A percentile compares a stretch with the other conserved stretches of the same genome.
Conservation (phyloP, 441 rosid genomes). For the Manihot esculenta region DNA sequence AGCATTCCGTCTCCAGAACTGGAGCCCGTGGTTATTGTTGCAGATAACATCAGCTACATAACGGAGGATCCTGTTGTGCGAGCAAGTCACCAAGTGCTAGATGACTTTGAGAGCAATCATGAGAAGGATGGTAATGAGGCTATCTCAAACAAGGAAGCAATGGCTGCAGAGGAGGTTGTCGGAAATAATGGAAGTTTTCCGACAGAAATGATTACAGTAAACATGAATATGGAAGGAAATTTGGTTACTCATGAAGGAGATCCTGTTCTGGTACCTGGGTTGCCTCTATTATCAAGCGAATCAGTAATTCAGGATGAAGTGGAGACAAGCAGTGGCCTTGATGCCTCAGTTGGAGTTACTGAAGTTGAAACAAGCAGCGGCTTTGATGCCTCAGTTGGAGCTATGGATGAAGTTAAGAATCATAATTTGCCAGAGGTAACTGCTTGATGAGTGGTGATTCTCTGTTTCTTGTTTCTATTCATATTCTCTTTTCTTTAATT, state of each 20-base stretch:
- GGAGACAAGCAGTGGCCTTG: constrained; percentile 17
- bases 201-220: constrained; percentile 20
- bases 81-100: constrained; percentile 17
- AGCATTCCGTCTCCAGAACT: constrained; percentile 17
- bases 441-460: constrained; percentile 45
- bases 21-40: constrained; percentile 30
- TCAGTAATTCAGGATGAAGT: constrained; percentile 24
- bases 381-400: constrained; percentile 30
- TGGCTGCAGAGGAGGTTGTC: constrained; percentile 8
- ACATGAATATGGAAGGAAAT: constrained; percentile 24
- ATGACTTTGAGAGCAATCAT: constrained; percentile 19
- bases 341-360: constrained; percentile 31
- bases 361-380: constrained; percentile 27
- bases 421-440: constrained; percentile 60
- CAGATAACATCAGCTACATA: constrained; percentile 37
- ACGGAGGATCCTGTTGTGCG: constrained; percentile 27
- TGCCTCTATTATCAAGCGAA: constrained; percentile 37
- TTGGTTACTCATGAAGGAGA: constrained; percentile 31
- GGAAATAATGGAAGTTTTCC: constrained; percentile 21
- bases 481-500: constrained; percentile 2
- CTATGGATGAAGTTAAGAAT: constrained; percentile 29
- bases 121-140: constrained; percentile 22
- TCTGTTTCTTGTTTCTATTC: constrained; percentile 16
- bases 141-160: constrained; percentile 15
- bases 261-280: constrained; percentile 72